Base-by-base conservation (phyloP, 768 basidiomycete genomes). In the Cantharellus anzutake region DNA sequence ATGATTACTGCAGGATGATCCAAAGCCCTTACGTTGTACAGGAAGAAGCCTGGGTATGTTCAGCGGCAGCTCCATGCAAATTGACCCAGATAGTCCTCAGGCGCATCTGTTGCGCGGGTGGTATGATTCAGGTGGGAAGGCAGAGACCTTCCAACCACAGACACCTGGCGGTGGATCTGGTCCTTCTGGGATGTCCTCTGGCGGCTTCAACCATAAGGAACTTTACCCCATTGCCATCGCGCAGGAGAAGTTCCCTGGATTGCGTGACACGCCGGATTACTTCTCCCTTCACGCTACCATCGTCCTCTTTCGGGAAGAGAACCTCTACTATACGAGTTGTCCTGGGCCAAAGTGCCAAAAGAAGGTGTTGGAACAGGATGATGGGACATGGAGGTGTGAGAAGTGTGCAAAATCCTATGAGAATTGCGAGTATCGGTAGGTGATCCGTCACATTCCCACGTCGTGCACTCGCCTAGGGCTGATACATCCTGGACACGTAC, bases 81-180 rank as follows among this genome's bases (percentile, higher is more conserved):
- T 87, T 65, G 83, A 91, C 64, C 94, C 94, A 3, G 89, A 97
- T 64, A 85, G 93, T n/a, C 75, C 79, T n/a, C 88, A 92, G 60
- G 86, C 87, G 1, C 88, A 91, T 67, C 67, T 73, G 2, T 75
- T 98, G 50, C 80, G 89, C 53, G 96, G 94, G 44, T 99, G 96
- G 96, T 98, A 81, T 69, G 89, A 93, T 61, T 76, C 77, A 4
- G 70, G 75, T 20, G 94, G 92, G 2, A 69, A 75, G 0, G 72
- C 73, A 2, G 71, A 78, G 44, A 70, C 75, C 1, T 97, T 92
- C 78, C 78, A 83, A 48, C 76, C 88, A 0, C 84, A 88, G 3
- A 71, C 70, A 4, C 64, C 68, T 4, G 74, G 73, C 52, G 72
- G 70, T 41, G 72, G 40, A 40, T 73, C 74, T 2, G 67, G 72